Evolutionary conservation across 345 rosid genomes (phyloP).

Genomic region (Passiflora organensis): DNA sequence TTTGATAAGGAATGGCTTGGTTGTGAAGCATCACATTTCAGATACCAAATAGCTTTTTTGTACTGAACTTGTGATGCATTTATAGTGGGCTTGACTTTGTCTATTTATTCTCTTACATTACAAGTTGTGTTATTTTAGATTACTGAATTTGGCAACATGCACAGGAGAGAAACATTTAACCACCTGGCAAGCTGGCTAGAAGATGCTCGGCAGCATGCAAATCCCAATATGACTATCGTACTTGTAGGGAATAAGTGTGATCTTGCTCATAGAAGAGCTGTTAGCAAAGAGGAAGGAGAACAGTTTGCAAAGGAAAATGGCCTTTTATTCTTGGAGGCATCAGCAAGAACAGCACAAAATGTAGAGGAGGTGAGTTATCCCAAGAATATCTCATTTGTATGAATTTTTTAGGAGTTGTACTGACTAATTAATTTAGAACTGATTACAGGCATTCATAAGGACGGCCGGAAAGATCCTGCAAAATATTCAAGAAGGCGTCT

Average conservation of each 20-base stretch:
- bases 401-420: neutral
- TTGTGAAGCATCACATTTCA: too few relatives aligned
- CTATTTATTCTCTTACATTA: too few relatives aligned
- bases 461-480: constrained; percentile 90
- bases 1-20: too few relatives aligned
- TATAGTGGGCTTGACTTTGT: too few relatives aligned
- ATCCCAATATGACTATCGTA: constrained; percentile 94
- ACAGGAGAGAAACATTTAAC: constrained; percentile 94
- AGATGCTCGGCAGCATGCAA: constrained; percentile 98
- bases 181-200: constrained; percentile 98
- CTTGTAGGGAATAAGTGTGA: constrained; percentile 88
- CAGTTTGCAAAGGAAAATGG: constrained; percentile 96
- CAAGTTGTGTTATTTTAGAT: too few relatives aligned
- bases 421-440: neutral
- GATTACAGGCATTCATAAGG: constrained; percentile 71
- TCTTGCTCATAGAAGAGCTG: constrained; percentile 87
- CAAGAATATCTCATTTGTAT: neutral
- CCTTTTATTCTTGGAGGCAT: constrained; percentile 85
- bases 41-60: too few relatives aligned
- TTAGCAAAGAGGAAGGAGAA: constrained; percentile 96
- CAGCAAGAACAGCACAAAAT: constrained; percentile 97
- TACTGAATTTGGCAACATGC: constrained; percentile 17
- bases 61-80: too few relatives aligned
- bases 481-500: constrained; percentile 81
- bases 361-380: constrained; percentile 71